Base-by-base conservation (phyloP, 352 stramenopile species). In the Globisporangium irregulare region DNA sequence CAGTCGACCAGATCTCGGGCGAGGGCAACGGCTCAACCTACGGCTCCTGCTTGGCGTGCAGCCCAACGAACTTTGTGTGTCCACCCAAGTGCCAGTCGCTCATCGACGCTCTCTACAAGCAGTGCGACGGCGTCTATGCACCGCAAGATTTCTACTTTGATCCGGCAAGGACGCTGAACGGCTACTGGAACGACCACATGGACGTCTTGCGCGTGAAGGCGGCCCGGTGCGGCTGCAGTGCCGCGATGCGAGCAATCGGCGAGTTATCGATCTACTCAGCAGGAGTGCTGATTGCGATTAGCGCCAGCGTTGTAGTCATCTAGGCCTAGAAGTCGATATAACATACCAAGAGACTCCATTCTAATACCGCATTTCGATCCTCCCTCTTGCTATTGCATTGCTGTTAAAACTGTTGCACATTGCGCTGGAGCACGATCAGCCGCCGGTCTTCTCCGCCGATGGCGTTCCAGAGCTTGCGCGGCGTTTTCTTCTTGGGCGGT, bases 381-480 rank as follows among this genome's bases (percentile, higher is more conserved):
- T 55, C 7, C 7, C 9, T 63, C 8, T 29, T 43, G 29, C 24
- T 29, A 18, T 22, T 54, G 10, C 9, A 4, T 60, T 32, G 3
- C 15, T 50, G 41, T 6, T 51, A 68, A 46, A 68, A 62, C 22
- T 60, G 62, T 20, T 50, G 73, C 24, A 86, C 59, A 60, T 78
- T 88, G 59, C 84, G 84, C 59, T 91, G 82, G 25, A 91, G 66
- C 2, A 86, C 85, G 43, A 91, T 86, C 50, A 91, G 73, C 29
- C 84, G 82, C 3, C 84, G 82, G 67, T 93, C 81, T 73, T 93
- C 83, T 12, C 81, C 85, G 25, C 82, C 82, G 59, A 91, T 90
- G 5, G 81, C 85, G 41, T 93, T 93, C 85, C 82, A 93, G 58
- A 91, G 80, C 48, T 87, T 90, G 46, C 82, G 76, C 32, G 81